Evolutionary conservation across 2,329 filamentous ascomycete genomes (phyloP).

Genomic region (Sporothrix brunneoviolacea): DNA sequence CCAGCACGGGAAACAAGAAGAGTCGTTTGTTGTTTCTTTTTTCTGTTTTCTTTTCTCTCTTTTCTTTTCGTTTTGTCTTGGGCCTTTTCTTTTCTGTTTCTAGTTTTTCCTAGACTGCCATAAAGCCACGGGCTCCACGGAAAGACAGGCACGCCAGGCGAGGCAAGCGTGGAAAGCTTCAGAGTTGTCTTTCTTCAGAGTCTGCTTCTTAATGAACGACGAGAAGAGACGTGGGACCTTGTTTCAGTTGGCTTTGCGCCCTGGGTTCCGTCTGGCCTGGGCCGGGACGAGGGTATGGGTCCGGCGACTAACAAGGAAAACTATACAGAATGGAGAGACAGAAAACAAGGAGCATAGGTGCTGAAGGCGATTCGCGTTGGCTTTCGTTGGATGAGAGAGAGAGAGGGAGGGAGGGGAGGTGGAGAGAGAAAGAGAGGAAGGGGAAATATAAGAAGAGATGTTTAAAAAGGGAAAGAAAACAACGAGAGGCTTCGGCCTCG

Average conservation of each 20-base stretch:
- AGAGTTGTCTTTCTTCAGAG: too few relatives aligned
- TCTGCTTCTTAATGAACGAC: too few relatives aligned
- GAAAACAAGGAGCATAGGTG: background rate
- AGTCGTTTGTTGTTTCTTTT: background rate
- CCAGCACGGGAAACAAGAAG: background rate
- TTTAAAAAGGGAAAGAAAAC: background rate
- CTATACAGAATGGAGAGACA: background rate
- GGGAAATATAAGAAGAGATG: background rate
- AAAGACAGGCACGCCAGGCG: too few relatives aligned
- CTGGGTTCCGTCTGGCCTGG: too few relatives aligned
- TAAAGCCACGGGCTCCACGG: too few relatives aligned
- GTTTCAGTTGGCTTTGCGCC: too few relatives aligned
- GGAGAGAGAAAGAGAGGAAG: background rate
- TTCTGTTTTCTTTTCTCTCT: background rate
- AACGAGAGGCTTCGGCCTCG: background rate
- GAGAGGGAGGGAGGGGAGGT: background rate
- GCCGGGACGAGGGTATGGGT: background rate
- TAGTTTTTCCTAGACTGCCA: too few relatives aligned
- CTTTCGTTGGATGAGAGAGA: background rate
- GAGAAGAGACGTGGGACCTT: too few relatives aligned
- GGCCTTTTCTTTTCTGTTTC: too few relatives aligned
- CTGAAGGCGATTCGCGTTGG: background rate
- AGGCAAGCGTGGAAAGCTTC: too few relatives aligned
- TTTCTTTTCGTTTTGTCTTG: background rate
- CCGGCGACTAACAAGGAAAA: constrained; percentile 1